Conservation (phyloP, 1,139 yeast genomes). For the Suhomyces anneliseae region DNA sequence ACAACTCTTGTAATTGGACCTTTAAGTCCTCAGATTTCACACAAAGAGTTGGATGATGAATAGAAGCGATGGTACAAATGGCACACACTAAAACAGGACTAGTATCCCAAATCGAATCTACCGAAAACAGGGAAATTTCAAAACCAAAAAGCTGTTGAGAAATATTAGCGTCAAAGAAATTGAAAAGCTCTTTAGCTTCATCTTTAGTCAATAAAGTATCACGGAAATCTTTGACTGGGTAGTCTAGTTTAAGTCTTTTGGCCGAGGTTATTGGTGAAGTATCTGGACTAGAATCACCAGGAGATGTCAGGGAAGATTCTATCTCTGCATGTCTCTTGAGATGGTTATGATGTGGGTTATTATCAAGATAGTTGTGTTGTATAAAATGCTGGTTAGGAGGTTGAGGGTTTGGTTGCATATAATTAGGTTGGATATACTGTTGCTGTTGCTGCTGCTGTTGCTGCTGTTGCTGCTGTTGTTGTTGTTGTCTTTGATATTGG, state of each 20-base stretch:
- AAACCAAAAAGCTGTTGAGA: conserved; percentile 70
- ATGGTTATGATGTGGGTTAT: background rate
- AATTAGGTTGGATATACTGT: background rate
- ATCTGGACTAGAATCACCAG: background rate
- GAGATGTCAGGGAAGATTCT: background rate
- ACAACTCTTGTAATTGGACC: conserved; percentile 44
- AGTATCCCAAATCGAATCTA: conserved; percentile 52
- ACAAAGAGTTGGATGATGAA: conserved; percentile 54
- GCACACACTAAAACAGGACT: conserved; percentile 65
- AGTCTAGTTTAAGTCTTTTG: background rate
- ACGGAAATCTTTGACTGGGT: conserved; percentile 30
- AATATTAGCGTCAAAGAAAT: conserved; percentile 54
- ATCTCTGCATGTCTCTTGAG: background rate
- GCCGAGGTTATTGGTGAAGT: background rate
- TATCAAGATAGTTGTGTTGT: background rate
- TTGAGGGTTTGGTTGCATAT: background rate
- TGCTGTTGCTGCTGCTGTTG: background rate
- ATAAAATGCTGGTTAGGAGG: background rate
- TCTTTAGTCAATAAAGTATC: conserved; percentile 33
- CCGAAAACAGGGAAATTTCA: conserved; percentile 51
- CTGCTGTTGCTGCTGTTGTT: background rate
- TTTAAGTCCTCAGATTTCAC: conserved; percentile 40
- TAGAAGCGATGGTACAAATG: conserved; percentile 61
- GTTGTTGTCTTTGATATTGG: background rate
- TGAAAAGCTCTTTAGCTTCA: conserved; percentile 53